These are phyloP conservation scores for Aspergillus latus DNA, from an alignment of 2,329 filamentous ascomycete species.

Conservation along the genomic window DNA sequence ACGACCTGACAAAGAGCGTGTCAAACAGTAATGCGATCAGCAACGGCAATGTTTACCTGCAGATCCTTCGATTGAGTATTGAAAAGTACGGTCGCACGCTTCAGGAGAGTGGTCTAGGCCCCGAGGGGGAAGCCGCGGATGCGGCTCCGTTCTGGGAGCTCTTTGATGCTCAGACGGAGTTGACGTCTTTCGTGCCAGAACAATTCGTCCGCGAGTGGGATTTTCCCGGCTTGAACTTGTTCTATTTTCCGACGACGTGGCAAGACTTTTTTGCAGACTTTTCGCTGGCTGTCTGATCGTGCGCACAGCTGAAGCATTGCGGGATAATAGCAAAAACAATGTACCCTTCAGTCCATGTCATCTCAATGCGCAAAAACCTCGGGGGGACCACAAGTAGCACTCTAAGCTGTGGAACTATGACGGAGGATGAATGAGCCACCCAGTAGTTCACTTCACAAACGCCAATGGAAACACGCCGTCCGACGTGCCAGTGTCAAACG, in stretches of 20 bases:
- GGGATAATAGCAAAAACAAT: too few relatives aligned
- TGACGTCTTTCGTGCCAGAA: conserved; percentile 55
- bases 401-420: too few relatives aligned
- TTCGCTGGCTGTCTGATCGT: conserved; percentile 27
- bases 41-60: conserved; percentile 51
- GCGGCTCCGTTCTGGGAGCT: conserved; percentile 36
- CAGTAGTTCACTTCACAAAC: background rate
- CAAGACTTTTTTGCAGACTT: conserved; percentile 52
- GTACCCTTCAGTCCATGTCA: too few relatives aligned
- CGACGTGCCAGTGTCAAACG: background rate
- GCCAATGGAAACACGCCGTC: conserved; percentile 1
- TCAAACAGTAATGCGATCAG: conserved; percentile 36
- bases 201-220: conserved; percentile 61
- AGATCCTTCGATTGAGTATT: conserved; percentile 50
- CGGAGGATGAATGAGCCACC: too few relatives aligned
- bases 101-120: conserved; percentile 32
- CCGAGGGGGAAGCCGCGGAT: background rate
- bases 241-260: conserved; percentile 50
- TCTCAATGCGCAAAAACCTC: too few relatives aligned
- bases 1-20: conserved; percentile 41
- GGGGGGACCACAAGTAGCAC: too few relatives aligned
- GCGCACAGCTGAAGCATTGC: background rate
- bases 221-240: conserved; percentile 55
- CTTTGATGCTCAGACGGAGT: conserved; percentile 46
- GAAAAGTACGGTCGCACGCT: conserved; percentile 52